Base-by-base conservation (phyloP, 2,329 filamentous ascomycete species). In the Cordyceps cicadae region DNA sequence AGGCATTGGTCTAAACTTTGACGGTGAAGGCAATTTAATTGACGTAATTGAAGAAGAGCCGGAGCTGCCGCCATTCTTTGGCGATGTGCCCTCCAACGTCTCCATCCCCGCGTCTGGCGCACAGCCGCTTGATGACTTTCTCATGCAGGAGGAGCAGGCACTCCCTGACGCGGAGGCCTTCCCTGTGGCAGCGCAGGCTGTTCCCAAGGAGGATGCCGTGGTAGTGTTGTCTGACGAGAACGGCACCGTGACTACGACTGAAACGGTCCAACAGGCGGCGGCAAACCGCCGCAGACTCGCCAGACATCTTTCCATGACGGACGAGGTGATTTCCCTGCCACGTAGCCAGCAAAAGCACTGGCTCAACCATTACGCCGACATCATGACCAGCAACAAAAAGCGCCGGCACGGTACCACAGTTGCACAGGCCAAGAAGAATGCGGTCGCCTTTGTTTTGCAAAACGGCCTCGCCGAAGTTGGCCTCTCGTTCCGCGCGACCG, bases 11-110 rank as follows among this genome's bases (percentile, higher is more conserved):
- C 71, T 83, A 29, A 74, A 77, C n/a, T 77, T 84, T 57, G 81
- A 82, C 62, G 76, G 71, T 26, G 69, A 82, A 11, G 81, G 81
- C 43, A 82, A 82, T 62, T 67, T 83, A 41, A 65, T 80, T 46
- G 72, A 73, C 26, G 64, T 75, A 3, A 62, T 70, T 14, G 76
- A 79, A 17, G 67, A 75, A 19, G 77, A 80, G 51, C 71, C 71
- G 21, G 76, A 79, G 41, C 69, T 83, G 37, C 80, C 80, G 39
- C 68, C 19, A 68, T 79, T 29, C 73, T 70, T 39, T 64, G 59
- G 26, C 45, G 54, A 56, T 21, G 46, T 41, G 37, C 54, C 53
- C 14, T 61, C 59, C 24, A 61, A 61, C 45, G 19, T 55, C 19
- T 61, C 59, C 46, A 32, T 50, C 46, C 59, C 53, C 8, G 52